phyloP scores from a whole-genome alignment of 2,329 filamentous ascomycete genomes.

The Epichloe sp. region DNA sequence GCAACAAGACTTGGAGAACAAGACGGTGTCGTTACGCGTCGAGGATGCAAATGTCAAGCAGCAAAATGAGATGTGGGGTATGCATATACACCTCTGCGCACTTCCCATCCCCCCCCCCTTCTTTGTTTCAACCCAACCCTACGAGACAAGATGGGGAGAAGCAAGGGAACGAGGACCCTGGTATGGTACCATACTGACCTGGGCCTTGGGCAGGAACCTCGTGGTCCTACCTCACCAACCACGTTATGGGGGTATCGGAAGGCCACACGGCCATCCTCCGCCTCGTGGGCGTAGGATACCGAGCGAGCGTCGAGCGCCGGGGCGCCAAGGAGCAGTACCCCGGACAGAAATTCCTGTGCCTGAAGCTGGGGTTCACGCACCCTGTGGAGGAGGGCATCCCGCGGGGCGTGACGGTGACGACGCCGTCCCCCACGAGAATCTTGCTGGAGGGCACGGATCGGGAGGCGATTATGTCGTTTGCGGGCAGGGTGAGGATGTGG shows the following conservation, averaged over 20 bases:
- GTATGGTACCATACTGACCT: background rate
- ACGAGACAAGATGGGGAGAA: background rate
- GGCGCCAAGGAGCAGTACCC: constrained; percentile 63
- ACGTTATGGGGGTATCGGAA: constrained; percentile 89
- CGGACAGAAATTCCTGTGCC: constrained; percentile 76
- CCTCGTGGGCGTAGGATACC: constrained; percentile 89
- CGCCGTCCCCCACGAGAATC: constrained; percentile 82
- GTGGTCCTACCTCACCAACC: constrained; percentile 78
- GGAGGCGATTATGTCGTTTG: constrained; percentile 80
- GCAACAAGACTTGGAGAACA: constrained; percentile 47
- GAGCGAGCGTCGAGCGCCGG: constrained; percentile 70
- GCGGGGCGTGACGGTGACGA: constrained; percentile 68
- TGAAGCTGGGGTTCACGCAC: constrained; percentile 96
- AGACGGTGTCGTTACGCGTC: constrained; percentile 56
- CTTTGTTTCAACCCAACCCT: background rate
- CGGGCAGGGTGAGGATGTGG: constrained; percentile 78
- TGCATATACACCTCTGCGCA: constrained; percentile 9
- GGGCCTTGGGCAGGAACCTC: constrained; percentile 52
- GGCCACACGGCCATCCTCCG: constrained; percentile 88
- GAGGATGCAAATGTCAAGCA: constrained; percentile 53
- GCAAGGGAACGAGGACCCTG: background rate
- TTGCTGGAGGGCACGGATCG: constrained; percentile 80
- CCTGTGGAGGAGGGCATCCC: constrained; percentile 84
- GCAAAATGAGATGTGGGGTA: constrained; percentile 95
- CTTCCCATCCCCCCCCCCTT: too few relatives aligned